Evolutionary conservation across 129 eudicot genomes (phyloP).

Genomic region (Centrapalus pauciflorus): DNA sequence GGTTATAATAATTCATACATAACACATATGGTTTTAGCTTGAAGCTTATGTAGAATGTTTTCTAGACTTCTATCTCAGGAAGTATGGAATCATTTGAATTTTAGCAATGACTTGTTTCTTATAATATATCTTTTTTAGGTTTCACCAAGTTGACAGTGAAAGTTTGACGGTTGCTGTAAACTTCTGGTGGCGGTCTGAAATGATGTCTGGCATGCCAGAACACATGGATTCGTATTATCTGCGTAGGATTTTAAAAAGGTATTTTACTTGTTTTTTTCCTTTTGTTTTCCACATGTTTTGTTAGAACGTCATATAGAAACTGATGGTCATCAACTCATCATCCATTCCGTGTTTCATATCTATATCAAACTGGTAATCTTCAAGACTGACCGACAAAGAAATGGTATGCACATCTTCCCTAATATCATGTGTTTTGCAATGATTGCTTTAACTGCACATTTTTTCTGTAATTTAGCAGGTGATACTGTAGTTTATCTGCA

Average conservation of each 20-base stretch:
- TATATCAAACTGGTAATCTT: conserved; percentile 4
- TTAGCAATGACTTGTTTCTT: not conserved
- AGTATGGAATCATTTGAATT: not conserved
- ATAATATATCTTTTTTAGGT: conserved; percentile 40
- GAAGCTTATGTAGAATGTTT: not conserved
- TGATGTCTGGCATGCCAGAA: conserved; percentile 69
- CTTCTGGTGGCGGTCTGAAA: conserved; percentile 90
- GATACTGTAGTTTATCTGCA: not conserved
- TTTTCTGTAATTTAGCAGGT: not conserved
- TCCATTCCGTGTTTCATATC: conserved; percentile 29
- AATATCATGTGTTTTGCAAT: conserved; percentile 3
- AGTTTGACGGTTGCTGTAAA: conserved; percentile 77
- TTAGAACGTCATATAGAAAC: conserved; percentile 3
- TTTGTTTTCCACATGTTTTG: not conserved
- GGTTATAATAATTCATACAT: not conserved
- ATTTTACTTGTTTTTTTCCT: not conserved
- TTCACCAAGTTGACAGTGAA: conserved; percentile 97
- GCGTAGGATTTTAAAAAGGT: conserved; percentile 86
- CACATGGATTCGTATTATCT: conserved; percentile 96
- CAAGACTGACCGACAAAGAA: conserved; percentile 82
- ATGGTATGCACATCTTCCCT: conserved; percentile 49
- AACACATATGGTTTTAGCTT: not conserved
- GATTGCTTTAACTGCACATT: not conserved
- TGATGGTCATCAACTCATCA: conserved; percentile 8
- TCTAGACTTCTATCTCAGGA: not conserved